Base-by-base conservation (phyloP, 768 basidiomycete species). In the Termitomyces sp. region DNA sequence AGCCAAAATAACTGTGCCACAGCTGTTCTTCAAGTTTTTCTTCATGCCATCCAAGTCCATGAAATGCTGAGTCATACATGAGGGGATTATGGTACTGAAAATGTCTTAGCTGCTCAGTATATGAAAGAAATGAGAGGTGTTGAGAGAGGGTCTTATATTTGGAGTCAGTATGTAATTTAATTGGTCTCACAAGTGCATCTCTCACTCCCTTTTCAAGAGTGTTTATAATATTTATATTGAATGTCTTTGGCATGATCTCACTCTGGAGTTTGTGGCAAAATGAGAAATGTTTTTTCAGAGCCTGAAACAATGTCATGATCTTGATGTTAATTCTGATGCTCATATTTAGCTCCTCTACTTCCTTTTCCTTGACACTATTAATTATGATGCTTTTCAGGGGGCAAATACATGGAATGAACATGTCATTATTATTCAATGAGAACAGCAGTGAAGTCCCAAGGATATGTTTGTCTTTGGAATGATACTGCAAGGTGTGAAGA, bases 341-440 rank as follows among this genome's bases (percentile, higher is more conserved):
- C 77, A 77, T 56, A 71, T 77, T 38, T 80, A 76, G 75, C 65
- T 78, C 3, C 63, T 77, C 2, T 76, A 76, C 43, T 60, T 66
- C 41, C 66, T 79, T 0, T 79, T 57, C 35, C 50, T 57, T 19
- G 17, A 34, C 7, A 16, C n/a, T 16, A 52, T 52, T 12, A 51
- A 57, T 21, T 0, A 38, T 0, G 42, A 51, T 37, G 41, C 42
- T 17, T 1, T 45, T 5, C 12, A 38, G 1, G 79, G 71, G 71
- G 66, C 65, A 0, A 42, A 42, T n/a, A n/a, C n/a, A n/a, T n/a
- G n/a, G n/a, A n/a, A n/a, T n/a, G n/a, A n/a, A n/a, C n/a, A n/a
- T n/a, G n/a, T n/a, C n/a, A n/a, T n/a, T n/a, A n/a, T n/a, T n/a
- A n/a, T n/a, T n/a, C n/a, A n/a, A n/a, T n/a, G n/a, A n/a, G n/a